Evolutionary conservation across 2,329 filamentous ascomycete species (phyloP), one percentile per base, ranked within the genome.

Genomic region (Teratosphaeria zuluensis): DNA sequence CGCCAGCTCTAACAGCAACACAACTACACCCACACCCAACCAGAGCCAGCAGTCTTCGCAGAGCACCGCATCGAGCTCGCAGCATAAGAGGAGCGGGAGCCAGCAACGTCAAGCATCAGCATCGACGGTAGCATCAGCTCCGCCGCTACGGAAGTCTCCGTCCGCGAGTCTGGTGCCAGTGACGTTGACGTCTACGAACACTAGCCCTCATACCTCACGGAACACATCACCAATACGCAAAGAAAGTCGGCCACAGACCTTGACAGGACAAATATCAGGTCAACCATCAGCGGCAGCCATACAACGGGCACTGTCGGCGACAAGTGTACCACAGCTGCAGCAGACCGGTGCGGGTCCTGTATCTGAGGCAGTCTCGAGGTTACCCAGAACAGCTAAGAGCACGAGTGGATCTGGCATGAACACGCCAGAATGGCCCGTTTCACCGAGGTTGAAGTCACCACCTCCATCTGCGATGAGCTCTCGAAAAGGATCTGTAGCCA

Each of bases 351-450:
- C 78, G 54, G 81, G 64, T 35, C 73, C 80, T 6, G 72, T 79
- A 48, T 78, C 84, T 59, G 89, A 95, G 63, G 74, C 82, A 6
- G 77, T 78, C 30, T 75, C 82, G 66, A 85, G 85, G 74, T 77
- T 83, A 57, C 80, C 85, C 52, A 83, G 65, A 42, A 59, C 56
- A 19, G 87, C 14, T 81, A 86, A 67, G 90, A 91, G 72, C 76
- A 77, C 62, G 69, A 73, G 55, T 70, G 73, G 72, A 21, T 71
- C 70, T 58, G 74, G 75, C 54, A 75, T 77, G 57, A 76, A 68
- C 59, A 80, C 80, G 56, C 84, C 84, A 62, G 82, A 86, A 73
- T 92, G 89, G 88, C 88, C 89, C 30, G 76, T 87, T 61, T 92
- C 89, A 53, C 89, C 89, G 53, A 82, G 89, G 62, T 72, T 94